Evolutionary conservation across 768 basidiomycete genomes (phyloP).

Genomic region (Naganishia vaughanmartiniae): DNA sequence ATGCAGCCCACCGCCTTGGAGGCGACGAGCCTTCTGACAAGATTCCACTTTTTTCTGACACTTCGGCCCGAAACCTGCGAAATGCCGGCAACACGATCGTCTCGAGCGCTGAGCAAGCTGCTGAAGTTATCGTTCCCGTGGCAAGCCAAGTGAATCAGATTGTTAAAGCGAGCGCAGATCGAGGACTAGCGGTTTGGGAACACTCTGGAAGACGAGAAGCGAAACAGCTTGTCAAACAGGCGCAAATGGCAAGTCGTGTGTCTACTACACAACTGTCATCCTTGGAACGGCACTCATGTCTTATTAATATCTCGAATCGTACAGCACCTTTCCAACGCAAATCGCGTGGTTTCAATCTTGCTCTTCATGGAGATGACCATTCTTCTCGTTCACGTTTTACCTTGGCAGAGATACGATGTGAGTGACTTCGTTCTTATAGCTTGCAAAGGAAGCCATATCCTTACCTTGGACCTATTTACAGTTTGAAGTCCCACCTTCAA

Average conservation of each 20-base stretch:
- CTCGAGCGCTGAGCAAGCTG: slow-evolving; percentile 5
- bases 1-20: neutral
- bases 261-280: neutral
- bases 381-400: slow-evolving; percentile 42
- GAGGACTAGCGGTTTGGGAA: slow-evolving; percentile 18
- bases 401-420: slow-evolving; percentile 45
- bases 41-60: slow-evolving; percentile 4
- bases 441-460: slow-evolving; percentile 16
- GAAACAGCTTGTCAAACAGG: slow-evolving; percentile 7
- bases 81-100: neutral
- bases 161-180: slow-evolving; percentile 3
- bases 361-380: slow-evolving; percentile 40
- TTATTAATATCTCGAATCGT: neutral
- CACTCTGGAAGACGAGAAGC: slow-evolving; percentile 15
- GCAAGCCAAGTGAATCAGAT: neutral
- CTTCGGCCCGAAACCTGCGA: slow-evolving; percentile 2
- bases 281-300: no score
- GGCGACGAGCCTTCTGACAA: neutral
- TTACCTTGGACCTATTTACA: neutral
- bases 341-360: slow-evolving; percentile 38
- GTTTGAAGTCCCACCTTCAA: slow-evolving; percentile 31
- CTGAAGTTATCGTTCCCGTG: slow-evolving; percentile 9
- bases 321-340: slow-evolving; percentile 42
- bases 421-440: neutral
- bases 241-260: slow-evolving; percentile 20